Evolutionary conservation across 257 asterid genomes (phyloP).

Genomic region (Primulina huaijiensis): DNA sequence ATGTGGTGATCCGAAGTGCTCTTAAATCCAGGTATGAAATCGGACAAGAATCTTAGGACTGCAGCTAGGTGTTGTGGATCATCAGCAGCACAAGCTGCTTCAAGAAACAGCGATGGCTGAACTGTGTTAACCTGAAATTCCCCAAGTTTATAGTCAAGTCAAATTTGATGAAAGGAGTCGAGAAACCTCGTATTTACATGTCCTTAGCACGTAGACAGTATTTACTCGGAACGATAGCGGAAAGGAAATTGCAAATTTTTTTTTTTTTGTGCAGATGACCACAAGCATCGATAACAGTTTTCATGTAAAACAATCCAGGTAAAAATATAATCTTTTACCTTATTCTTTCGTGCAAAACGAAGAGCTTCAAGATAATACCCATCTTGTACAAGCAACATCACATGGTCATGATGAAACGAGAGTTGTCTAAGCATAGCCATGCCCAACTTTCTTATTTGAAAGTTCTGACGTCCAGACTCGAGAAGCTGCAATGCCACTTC

Average conservation of each 20-base stretch:
- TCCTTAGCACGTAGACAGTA: too few relatives aligned
- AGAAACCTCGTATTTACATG: too few relatives aligned
- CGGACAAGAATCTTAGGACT: constrained; percentile 79
- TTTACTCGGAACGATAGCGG: too few relatives aligned
- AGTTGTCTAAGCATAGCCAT: constrained; percentile 82
- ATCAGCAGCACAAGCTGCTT: constrained; percentile 74
- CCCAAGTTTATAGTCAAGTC: constrained; percentile 3
- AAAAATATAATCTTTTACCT: constrained; percentile 44
- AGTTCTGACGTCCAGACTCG: constrained; percentile 72
- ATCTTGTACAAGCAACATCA: constrained; percentile 79
- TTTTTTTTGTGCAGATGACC: constrained; percentile 6
- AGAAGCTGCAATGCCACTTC: constrained; percentile 87
- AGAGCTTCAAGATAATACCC: constrained; percentile 90
- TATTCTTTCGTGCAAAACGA: constrained; percentile 74
- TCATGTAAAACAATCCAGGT: background rate
- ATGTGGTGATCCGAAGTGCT: constrained; percentile 55
- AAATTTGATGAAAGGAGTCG: background rate
- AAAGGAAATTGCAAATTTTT: too few relatives aligned
- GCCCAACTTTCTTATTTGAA: constrained; percentile 74
- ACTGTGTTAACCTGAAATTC: constrained; percentile 74
- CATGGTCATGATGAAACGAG: constrained; percentile 74
- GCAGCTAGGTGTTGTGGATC: constrained; percentile 82
- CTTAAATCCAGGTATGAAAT: constrained; percentile 85
- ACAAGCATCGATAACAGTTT: background rate
- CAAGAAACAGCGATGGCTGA: constrained; percentile 79